Conservation (phyloP, 208 protist genomes). For the Leptomonas seymouri region DNA sequence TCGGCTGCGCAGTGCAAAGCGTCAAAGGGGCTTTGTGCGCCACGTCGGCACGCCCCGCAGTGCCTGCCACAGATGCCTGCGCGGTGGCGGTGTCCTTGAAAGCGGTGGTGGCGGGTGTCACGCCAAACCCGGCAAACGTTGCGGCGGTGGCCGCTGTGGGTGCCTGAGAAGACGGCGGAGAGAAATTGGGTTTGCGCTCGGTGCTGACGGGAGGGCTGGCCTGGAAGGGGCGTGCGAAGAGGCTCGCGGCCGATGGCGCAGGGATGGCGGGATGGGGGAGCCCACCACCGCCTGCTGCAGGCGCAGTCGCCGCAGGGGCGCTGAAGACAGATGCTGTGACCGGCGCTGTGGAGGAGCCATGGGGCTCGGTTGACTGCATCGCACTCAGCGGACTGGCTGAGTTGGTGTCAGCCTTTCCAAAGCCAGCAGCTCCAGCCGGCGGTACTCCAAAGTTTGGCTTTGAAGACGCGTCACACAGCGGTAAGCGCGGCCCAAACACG, state of each 20-base stretch:
- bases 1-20: too few relatives aligned
- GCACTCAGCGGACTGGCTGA: too few relatives aligned
- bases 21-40: too few relatives aligned
- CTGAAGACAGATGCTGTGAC: not conserved
- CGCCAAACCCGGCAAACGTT: not conserved
- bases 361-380: not conserved
- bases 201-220: not conserved
- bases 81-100: too few relatives aligned
- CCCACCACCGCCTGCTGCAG: not conserved
- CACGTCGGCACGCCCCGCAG: too few relatives aligned
- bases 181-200: not conserved
- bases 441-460: too few relatives aligned
- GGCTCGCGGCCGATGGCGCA: not conserved
- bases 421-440: too few relatives aligned
- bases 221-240: not conserved
- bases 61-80: not conserved
- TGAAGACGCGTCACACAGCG: too few relatives aligned
- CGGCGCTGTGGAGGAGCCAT: not conserved
- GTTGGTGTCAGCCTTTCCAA: too few relatives aligned
- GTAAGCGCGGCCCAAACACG: not conserved
- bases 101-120: not conserved
- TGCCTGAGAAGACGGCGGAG: not conserved
- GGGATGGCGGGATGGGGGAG: not conserved
- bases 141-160: not conserved
- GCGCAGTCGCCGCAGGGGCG: not conserved